These are phyloP conservation scores for Parastagonospora nodorum DNA, from an alignment of 2,329 filamentous ascomycete species.

Conservation along the genomic window DNA sequence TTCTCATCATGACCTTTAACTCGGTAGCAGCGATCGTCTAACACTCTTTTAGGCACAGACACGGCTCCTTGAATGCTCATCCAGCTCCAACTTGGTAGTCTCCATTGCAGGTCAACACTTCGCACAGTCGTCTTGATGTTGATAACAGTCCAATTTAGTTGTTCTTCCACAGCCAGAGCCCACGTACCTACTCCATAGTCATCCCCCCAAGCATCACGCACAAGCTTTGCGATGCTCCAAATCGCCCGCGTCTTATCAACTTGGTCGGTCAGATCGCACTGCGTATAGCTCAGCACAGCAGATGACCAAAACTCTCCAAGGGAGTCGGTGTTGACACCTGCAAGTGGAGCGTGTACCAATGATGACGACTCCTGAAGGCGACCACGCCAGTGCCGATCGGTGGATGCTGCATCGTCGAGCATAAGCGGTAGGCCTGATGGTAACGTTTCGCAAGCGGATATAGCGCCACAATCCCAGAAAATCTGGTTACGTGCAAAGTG, in stretches of 20 bases:
- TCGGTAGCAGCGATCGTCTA: slow-evolving; percentile 6
- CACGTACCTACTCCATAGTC: slow-evolving; percentile 31
- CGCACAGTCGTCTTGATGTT: slow-evolving; percentile 2
- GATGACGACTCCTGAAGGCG: slow-evolving; percentile 19
- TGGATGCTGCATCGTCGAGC: slow-evolving; percentile 17
- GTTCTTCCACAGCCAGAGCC: slow-evolving; percentile 24
- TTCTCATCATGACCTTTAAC: slow-evolving; percentile 11
- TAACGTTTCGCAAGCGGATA: slow-evolving; percentile 31
- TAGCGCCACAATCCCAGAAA: slow-evolving; percentile 33
- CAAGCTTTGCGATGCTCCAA: slow-evolving; percentile 30
- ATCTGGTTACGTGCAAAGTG: slow-evolving; percentile 31
- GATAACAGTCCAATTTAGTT: slow-evolving; percentile 26
- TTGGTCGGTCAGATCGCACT: slow-evolving; percentile 22
- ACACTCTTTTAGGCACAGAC: neutral
- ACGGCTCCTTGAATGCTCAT: slow-evolving; percentile 14
- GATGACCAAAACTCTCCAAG: slow-evolving; percentile 25
- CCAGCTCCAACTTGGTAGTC: slow-evolving; percentile 23
- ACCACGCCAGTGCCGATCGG: slow-evolving; percentile 33
- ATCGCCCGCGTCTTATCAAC: slow-evolving; percentile 26
- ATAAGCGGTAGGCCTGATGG: slow-evolving; percentile 25
- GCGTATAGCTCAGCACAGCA: slow-evolving; percentile 25
- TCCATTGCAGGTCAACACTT: slow-evolving; percentile 3
- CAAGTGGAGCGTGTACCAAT: neutral
- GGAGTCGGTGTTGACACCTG: slow-evolving; percentile 20
- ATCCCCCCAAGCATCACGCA: slow-evolving; percentile 24